Evolutionary conservation across 2,329 filamentous ascomycete genomes (phyloP), one percentile per base, ranked within the genome.

Genomic region (Penicillium capsulatum): DNA sequence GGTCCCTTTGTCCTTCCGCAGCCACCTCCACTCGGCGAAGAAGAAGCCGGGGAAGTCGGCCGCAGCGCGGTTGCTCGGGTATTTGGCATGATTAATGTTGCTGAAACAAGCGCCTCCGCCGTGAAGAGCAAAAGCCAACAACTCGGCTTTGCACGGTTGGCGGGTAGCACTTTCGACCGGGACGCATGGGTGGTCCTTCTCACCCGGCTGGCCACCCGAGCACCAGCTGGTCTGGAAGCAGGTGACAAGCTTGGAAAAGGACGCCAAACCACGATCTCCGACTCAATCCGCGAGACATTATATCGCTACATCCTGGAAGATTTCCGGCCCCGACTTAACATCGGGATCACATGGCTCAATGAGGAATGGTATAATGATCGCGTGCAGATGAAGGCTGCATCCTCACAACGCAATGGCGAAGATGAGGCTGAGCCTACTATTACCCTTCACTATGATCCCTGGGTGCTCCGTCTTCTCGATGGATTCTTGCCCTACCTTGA

Each of bases 301-400:
- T 92, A 89, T 65, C 76, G 79, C 38, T 96, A 94, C 61, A 78
- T 97, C 33, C 78, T 97, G 47, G 88, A 94, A 48, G 91, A 97
- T 60, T 98, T 95, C 68, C 81, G 91, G 38, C 82, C 78, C 47
- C 83, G 92, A 30, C 90, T 97, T 47, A 90, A 94, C 52, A 79
- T 92, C 15, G 91, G 89, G 1, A 88, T 97, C 36, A 83, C 84
- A 6, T 98, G 92, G 92, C 75, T 98, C 11, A 94, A 84, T 54
- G 92, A 98, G 64, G 92, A 98, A 67, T 98, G 92, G 91, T 97
- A 95, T 65, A 94, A 90, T 55, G 91, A 97, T 62, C 81, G 74
- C 30, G 65, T 88, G 20, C 70, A 75, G 37, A 60, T 68, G 31
- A 69, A 67, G 43, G 53, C 60, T 35, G 63, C 67, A 70, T 48